These are phyloP conservation scores for Cyclotella choctawhatcheeana DNA, from an alignment of 108 stramenopile species.

Conservation along the genomic window DNA sequence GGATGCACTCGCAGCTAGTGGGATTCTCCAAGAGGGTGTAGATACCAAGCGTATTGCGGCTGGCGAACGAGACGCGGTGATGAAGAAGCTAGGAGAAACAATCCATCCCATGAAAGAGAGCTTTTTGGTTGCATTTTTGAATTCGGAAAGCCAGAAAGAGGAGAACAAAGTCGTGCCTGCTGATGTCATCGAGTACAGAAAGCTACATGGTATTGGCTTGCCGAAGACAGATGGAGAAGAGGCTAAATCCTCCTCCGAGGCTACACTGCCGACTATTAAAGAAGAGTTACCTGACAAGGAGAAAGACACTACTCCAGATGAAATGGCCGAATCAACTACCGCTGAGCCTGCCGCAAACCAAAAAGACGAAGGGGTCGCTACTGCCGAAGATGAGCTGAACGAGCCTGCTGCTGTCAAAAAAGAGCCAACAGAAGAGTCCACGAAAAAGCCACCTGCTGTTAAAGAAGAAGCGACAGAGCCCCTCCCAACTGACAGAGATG, in stretches of 20 bases:
- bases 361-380: neutral
- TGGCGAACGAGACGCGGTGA: conserved; percentile 89
- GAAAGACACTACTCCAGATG: neutral
- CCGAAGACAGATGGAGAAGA: too few species aligned
- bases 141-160: conserved; percentile 78
- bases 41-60: conserved; percentile 84
- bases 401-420: too few species aligned
- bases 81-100: conserved; percentile 93
- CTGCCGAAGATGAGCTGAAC: neutral
- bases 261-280: neutral
- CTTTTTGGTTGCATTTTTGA: conserved; percentile 94
- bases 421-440: too few species aligned
- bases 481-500: neutral
- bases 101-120: conserved; percentile 98
- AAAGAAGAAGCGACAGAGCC: conserved; percentile 6
- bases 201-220: conserved; percentile 54
- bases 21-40: conserved; percentile 69
- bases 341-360: neutral
- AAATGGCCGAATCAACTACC: neutral
- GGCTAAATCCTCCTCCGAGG: too few species aligned
- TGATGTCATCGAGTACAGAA: conserved; percentile 77
- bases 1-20: conserved; percentile 84
- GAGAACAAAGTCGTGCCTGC: conserved; percentile 84
- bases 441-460: too few species aligned
- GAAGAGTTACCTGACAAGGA: conserved; percentile 4